Conservation (phyloP, 352 stramenopile genomes). For the Globisporangium cystogenes region DNA sequence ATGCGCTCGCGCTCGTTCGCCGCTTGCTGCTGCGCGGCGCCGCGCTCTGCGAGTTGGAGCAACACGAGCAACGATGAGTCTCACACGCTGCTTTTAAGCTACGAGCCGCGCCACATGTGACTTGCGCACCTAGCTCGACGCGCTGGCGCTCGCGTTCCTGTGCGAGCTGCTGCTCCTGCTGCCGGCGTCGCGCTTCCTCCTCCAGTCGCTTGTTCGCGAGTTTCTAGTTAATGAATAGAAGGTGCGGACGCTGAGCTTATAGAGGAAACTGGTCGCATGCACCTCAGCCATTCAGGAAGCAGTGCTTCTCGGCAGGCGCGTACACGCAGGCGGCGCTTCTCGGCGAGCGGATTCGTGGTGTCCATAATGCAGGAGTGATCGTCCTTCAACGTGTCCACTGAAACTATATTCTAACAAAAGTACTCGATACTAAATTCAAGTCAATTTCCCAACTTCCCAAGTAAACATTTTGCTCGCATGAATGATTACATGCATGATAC, state of each 20-base stretch:
- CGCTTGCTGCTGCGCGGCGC: constrained; percentile 27
- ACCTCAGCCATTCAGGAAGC: too few relatives aligned
- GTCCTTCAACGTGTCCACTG: too few relatives aligned
- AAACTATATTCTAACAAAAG: too few relatives aligned
- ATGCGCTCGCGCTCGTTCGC: constrained; percentile 28
- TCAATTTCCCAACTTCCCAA: neutral
- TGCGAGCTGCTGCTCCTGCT: constrained; percentile 33
- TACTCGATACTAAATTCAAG: neutral
- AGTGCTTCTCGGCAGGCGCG: neutral
- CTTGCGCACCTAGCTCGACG: constrained; percentile 34
- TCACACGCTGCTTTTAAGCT: too few relatives aligned
- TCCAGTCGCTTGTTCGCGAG: constrained; percentile 65
- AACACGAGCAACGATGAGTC: neutral
- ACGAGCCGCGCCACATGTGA: too few relatives aligned
- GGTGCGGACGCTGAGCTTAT: too few relatives aligned
- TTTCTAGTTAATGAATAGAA: constrained; percentile 31
- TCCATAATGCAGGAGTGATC: neutral
- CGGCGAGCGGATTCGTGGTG: constrained; percentile 24
- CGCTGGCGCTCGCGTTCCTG: constrained; percentile 41
- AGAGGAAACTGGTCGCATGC: neutral
- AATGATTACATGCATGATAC: too few relatives aligned
- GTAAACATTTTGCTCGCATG: too few relatives aligned
- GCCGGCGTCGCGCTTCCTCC: constrained; percentile 36
- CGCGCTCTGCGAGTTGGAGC: constrained; percentile 20
- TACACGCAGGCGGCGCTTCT: constrained; percentile 34